Base-by-base conservation (phyloP, 2,329 filamentous ascomycete species). In the Colletotrichum sp. region DNA sequence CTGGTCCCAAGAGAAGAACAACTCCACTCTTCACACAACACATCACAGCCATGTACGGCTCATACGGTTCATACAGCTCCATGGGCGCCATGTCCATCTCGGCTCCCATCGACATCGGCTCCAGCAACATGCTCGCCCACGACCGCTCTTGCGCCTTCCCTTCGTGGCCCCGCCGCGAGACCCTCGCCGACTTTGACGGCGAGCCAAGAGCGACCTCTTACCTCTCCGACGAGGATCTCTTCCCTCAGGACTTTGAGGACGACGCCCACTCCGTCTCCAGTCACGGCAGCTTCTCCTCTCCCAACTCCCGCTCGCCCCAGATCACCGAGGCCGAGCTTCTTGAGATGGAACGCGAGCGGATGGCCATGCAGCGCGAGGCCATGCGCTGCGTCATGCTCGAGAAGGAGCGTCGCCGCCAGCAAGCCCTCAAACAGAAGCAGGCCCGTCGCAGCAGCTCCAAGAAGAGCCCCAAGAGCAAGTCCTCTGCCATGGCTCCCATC, bases 211-310 rank as follows among this genome's bases (percentile, higher is more conserved):
- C 90, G 21, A 89, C 89, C 4, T 90, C 90, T 1, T 92, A 88
- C 83, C 87, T 93, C 78, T 92, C 91, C 57, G 92, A 93, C 85
- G 92, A 93, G 84, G 92, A 93, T 79, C 89, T 93, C 71, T 89
- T 91, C 83, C 87, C 89, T 73, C 84, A 86, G 81, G 87, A 88
- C 79, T 87, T 88, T 72, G 88, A 90, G 79, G 88, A 91, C 79
- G 88, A 90, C 80, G 79, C 83, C 76, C 85, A 83, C 82, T 89
- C 87, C 82, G 83, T 88, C 68, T 87, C 86, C 62, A 84, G 83
- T 80, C 80, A 82, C 78, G 84, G 83, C 77, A 87, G 86, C 84
- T 88, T 87, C 81, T 85, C 88, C 62, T 87, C 85, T 28, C 86
- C 86, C 81, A 81, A 84, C 81, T 84, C 84, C 75, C 86, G 84